Conservation (phyloP, 2,329 filamentous ascomycete genomes). For the Aspergillus jensenii region DNA sequence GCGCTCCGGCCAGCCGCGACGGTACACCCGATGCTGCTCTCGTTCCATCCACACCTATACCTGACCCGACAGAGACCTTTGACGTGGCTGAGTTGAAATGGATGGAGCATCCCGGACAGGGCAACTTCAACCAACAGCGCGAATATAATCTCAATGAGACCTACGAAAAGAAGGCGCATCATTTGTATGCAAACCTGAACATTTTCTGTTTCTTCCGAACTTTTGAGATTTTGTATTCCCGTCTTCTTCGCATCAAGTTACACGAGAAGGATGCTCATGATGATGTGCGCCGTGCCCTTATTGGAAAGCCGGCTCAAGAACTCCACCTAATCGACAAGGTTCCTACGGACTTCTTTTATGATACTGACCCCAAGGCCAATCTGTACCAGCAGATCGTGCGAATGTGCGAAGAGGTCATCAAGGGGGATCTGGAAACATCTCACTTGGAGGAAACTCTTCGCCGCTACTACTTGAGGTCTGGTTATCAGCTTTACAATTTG, state of each 20-base stretch:
- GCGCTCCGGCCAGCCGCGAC: slow-evolving; percentile 77
- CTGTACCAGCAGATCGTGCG: slow-evolving; percentile 85
- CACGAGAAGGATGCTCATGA: slow-evolving; percentile 71
- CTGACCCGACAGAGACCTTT: slow-evolving; percentile 56
- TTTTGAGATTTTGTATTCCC: slow-evolving; percentile 85
- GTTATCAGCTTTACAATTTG: slow-evolving; percentile 91
- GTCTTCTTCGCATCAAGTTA: slow-evolving; percentile 79
- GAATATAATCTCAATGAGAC: slow-evolving; percentile 73
- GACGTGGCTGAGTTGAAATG: slow-evolving; percentile 52
- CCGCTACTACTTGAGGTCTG: slow-evolving; percentile 84
- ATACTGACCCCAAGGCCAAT: slow-evolving; percentile 62
- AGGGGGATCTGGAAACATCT: slow-evolving; percentile 75
- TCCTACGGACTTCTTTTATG: slow-evolving; percentile 70
- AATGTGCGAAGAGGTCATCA: slow-evolving; percentile 83
- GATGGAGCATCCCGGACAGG: slow-evolving; percentile 61
- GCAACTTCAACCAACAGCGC: slow-evolving; percentile 60
- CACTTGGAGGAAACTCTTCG: slow-evolving; percentile 88
- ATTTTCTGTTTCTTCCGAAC: slow-evolving; percentile 95
- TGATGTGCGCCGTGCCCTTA: slow-evolving; percentile 71
- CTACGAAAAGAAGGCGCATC: slow-evolving; percentile 77
- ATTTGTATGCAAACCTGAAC: slow-evolving; percentile 86
- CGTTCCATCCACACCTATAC: slow-evolving; percentile 34
- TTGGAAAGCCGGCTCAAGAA: slow-evolving; percentile 76
- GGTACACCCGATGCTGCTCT: slow-evolving; percentile 74
- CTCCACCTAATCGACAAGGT: slow-evolving; percentile 81